Evolutionary conservation across 2,329 filamentous ascomycete species (phyloP), one percentile per base, ranked within the genome.

Genomic region (Botrytis fabae): DNA sequence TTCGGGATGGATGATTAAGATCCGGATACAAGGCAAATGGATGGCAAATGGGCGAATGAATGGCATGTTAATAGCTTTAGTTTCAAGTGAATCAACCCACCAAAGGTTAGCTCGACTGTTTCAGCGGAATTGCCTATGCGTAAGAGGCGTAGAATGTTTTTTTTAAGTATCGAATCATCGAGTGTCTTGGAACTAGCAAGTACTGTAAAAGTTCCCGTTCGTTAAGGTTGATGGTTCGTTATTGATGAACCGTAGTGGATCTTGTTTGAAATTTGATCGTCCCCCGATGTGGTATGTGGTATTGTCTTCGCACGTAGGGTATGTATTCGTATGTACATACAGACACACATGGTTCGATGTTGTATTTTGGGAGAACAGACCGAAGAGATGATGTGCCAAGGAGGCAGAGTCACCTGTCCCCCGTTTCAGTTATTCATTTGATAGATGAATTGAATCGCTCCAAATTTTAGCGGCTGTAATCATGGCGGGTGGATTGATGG

Each of bases 341-440:
- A 62, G 25, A 40, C n/a, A 38, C 7, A 9, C 3, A 12, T 63
- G 61, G 38, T 28, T 44, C 16, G 18, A 63, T 44, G 38, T 63
- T 65, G 16, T 46, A 14, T 25, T 35, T 65, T 28, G 62, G 42
- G 28, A 22, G 42, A 46, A 25, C 16, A 14, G 20, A 35, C 62
- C 62, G n/a, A 65, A 46, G 22, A 14, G 10, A 46, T 35, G 62
- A 65, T 65, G 62, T 42, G 62, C 42, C 62, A 48, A 65, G 42
- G 10, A 28, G 62, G 62, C 62, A 48, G 42, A 48, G 62, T 40
- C 35, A 48, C 42, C 42, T 10, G 18, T 65, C n/a, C 25, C 28
- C 35, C 42, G 62, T 65, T 65, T 65, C 62, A 65, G 62, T 28
- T 46, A 25, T 65, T 32, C 18, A 46, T 48, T 25, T 28, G 62